A percentile compares a stretch with the other conserved stretches of the same genome.
Evolutionary conservation across 148 eudicot genomes (phyloP).

Genomic region (Bassia scoparia): DNA sequence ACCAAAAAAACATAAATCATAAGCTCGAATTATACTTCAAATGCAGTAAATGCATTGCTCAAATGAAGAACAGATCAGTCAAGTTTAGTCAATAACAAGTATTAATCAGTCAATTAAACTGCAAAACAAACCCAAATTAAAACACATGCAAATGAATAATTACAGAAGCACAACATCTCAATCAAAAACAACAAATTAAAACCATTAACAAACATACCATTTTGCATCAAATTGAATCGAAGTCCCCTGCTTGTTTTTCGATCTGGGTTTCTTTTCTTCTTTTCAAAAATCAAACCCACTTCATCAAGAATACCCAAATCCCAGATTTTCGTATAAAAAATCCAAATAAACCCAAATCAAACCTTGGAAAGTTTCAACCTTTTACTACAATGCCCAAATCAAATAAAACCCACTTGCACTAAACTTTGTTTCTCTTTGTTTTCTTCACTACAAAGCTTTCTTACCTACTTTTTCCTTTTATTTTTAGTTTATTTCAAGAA

Average conservation of each 20-base stretch:
- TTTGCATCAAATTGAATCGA: constrained; percentile 42
- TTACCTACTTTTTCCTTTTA: not conserved
- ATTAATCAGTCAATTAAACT: constrained; percentile 21
- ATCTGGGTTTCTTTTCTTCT: constrained; percentile 10
- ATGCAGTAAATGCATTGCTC: constrained; percentile 13
- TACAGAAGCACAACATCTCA: constrained; percentile 4
- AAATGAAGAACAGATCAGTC: constrained; percentile 35
- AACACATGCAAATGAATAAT: not conserved
- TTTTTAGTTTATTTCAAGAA: not conserved
- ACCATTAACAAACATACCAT: constrained; percentile 39
- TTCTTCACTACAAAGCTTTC: not conserved
- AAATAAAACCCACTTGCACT: constrained; percentile 23
- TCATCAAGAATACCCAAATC: constrained; percentile 14
- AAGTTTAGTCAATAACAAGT: constrained; percentile 23
- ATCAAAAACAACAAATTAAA: not conserved
- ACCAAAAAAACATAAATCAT: not conserved
- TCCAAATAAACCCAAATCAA: constrained; percentile 18
- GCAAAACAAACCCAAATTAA: constrained; percentile 11
- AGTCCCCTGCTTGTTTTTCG: constrained; percentile 28
- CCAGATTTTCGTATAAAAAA: not conserved
- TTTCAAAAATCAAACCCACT: constrained; percentile 13
- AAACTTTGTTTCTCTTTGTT: constrained; percentile 11
- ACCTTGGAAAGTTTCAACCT: constrained; percentile 10
- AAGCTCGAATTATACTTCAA: constrained; percentile 19
- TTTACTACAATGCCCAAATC: constrained; percentile 16